Conservation (phyloP, 2,329 filamentous ascomycete species). For the Emergomyces africanus region DNA sequence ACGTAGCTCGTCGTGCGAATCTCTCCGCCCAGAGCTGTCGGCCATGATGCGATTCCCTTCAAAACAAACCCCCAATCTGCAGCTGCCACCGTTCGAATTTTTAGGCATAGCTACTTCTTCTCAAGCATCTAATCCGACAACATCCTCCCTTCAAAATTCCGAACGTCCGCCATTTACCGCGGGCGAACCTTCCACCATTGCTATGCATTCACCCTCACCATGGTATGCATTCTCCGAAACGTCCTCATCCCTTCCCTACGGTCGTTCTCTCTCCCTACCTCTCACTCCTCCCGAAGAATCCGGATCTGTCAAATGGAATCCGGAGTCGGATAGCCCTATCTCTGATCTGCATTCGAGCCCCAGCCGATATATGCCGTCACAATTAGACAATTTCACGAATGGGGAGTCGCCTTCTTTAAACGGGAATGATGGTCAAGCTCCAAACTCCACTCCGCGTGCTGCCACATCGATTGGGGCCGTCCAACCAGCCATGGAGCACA, state of each 20-base stretch:
- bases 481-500: not conserved
- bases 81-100: constrained; percentile 42
- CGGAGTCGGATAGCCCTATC: constrained; percentile 20
- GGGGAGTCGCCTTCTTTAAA: not conserved
- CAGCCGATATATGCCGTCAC: not conserved
- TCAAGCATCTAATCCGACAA: not conserved
- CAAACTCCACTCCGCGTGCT: not conserved
- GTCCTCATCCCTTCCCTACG: not conserved
- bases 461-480: not conserved
- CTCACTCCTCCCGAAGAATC: constrained; percentile 30
- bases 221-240: not conserved
- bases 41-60: constrained; percentile 24
- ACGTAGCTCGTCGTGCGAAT: constrained; percentile 7
- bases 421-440: not conserved
- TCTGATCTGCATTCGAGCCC: not conserved
- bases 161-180: not conserved
- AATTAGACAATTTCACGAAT: not conserved
- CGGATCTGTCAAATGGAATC: constrained; percentile 26
- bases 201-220: not conserved
- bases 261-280: not conserved
- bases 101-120: constrained; percentile 37
- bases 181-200: not conserved
- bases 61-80: constrained; percentile 27
- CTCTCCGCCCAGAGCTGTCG: constrained; percentile 18
- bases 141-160: not conserved